Base-by-base conservation (phyloP, 1,284 basidiomycete species). In the Tilletia indica region DNA sequence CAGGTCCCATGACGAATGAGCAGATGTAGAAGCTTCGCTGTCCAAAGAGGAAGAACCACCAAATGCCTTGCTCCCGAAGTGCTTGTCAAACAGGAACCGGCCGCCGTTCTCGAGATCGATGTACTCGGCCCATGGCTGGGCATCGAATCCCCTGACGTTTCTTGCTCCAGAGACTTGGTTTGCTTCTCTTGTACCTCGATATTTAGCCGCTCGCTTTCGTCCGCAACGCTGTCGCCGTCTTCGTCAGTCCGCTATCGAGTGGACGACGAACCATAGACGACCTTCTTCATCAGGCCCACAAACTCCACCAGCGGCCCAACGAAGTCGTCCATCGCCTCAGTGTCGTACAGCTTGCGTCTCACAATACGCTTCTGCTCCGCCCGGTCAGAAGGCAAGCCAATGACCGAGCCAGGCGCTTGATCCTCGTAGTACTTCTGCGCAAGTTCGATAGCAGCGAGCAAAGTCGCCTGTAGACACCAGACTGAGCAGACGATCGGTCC, bases 401-500 rank as follows among this genome's bases (percentile, higher is more conserved):
- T 93, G 45, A 89, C 89, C 79, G 94, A 97, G 3, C 94, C 93
- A n/a, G 89, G 88, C 9, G 91, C 91, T 54, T 89, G 88, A 11
- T 90, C 91, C n/a, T 90, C 86, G 82, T 94, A 95, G 85, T 96
- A 99, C 0, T 89, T 87, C 25, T 92, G 89, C 0, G 92, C 89
- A 19, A 96, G 87, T 68, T 94, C 91, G 76, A 99, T 97, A 0
- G 97, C 96, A 61, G 88, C 89, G 19, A 99, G 87, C 83, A n/a
- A 97, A 95, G 80, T 97, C 91, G 38, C 94, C 94, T 4, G 88
- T 87, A 80, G 93, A 89, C 36, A 98, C 95, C 69, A 91, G 89
- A 3, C 90, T 87, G 39, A 98, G 86, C 31, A 99, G 90, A 31
- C 92, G 90, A 83, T 99, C 95, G 11, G 96, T 94, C 97, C 97